A percentile compares a stretch with the other conserved stretches of the same genome.
phyloP scores from a whole-genome alignment of 768 basidiomycete genomes.

The Inosperma sp. region DNA sequence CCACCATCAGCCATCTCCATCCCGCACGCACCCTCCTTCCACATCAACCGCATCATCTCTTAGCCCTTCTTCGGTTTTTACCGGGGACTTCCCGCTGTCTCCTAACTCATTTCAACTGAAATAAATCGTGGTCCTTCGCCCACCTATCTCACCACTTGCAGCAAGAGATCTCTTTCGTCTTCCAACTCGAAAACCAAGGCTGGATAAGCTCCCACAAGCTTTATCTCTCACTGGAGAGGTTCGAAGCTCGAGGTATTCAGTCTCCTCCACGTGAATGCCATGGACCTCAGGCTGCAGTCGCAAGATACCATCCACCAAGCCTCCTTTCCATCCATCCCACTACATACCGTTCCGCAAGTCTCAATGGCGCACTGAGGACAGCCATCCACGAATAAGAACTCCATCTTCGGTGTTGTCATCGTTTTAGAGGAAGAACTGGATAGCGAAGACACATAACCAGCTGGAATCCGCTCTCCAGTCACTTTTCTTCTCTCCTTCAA shows the following conservation, averaged over 20 bases:
- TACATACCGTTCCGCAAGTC: constrained; percentile 78
- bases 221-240: constrained; percentile 79
- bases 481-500: too few relatives aligned
- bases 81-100: constrained; percentile 77
- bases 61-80: constrained; percentile 93
- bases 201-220: constrained; percentile 68
- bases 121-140: constrained; percentile 80
- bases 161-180: constrained; percentile 66
- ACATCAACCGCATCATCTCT: constrained; percentile 78
- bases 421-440: too few relatives aligned
- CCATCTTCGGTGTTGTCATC: too few relatives aligned
- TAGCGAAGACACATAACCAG: too few relatives aligned
- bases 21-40: constrained; percentile 29
- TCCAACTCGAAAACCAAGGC: constrained; percentile 75
- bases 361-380: constrained; percentile 62
- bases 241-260: constrained; percentile 59
- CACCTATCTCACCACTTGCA: constrained; percentile 63
- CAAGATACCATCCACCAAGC: constrained; percentile 68
- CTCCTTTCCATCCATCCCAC: constrained; percentile 93
- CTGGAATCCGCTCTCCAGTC: too few relatives aligned
- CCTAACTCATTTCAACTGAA: constrained; percentile 58
- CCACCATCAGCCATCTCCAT: neutral
- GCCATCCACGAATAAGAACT: constrained; percentile 58
- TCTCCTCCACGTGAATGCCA: too few relatives aligned
- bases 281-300: too few relatives aligned